These are phyloP conservation scores for Ophiocordyceps unilateralis DNA, from an alignment of 2,329 filamentous ascomycete species.

Conservation along the genomic window DNA sequence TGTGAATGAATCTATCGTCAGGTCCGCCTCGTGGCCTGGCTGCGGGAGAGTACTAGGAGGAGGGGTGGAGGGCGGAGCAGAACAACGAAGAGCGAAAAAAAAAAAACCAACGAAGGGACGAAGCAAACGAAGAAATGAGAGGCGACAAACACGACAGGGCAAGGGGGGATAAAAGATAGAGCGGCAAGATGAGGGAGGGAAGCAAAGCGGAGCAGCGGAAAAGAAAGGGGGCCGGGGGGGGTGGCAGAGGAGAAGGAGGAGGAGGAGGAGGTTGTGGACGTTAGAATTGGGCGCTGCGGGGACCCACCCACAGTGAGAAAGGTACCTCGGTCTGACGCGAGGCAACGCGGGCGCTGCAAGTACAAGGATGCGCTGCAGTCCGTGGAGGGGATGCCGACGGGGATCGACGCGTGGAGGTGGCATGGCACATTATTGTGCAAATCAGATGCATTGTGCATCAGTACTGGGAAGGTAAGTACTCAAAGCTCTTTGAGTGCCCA, in stretches of 20 bases:
- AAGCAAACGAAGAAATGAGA: slow-evolving; percentile 12
- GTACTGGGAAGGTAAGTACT: no score
- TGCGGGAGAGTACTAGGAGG: slow-evolving; percentile 4
- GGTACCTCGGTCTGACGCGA: neutral
- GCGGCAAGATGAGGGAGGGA: slow-evolving; percentile 4
- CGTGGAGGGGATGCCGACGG: no score
- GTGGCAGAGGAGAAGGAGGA: no score
- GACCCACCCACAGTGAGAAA: no score
- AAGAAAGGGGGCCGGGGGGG: slow-evolving; percentile 3
- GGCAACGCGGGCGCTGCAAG: neutral
- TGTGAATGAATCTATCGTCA: no score
- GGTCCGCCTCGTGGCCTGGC: no score
- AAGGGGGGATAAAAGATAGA: slow-evolving; percentile 5
- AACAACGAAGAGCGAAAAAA: slow-evolving; percentile 6
- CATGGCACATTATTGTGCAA: no score
- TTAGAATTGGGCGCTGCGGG: neutral
- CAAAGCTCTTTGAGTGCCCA: no score
- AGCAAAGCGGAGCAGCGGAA: slow-evolving; percentile 1
- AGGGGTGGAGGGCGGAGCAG: slow-evolving; percentile 3
- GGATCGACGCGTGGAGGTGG: no score
- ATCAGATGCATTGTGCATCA: no score
- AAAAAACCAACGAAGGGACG: slow-evolving; percentile 6
- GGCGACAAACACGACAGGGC: slow-evolving; percentile 15
- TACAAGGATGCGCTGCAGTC: no score
- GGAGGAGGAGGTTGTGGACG: no score